Conservation (phyloP, 768 basidiomycete genomes). For the Plicaturopsis crispa region DNA sequence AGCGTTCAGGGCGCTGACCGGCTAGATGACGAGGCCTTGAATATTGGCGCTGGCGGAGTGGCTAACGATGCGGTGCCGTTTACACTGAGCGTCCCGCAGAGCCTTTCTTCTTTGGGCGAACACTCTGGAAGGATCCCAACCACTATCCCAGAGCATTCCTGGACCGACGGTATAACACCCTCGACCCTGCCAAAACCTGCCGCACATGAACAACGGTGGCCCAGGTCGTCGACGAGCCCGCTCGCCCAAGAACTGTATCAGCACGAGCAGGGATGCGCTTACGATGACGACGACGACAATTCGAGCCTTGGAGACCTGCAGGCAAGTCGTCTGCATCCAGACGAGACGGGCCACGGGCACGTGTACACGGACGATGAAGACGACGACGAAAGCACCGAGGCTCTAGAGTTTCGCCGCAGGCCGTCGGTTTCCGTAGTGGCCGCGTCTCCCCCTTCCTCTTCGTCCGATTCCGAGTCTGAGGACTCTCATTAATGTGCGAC, state of each 20-base stretch:
- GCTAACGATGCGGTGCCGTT: conserved; percentile 18
- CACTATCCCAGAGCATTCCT: conserved; percentile 9
- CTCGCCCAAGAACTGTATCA: too few relatives aligned
- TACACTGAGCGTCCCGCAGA: too few relatives aligned
- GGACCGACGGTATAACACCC: too few relatives aligned
- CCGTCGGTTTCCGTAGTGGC: conserved; percentile 21
- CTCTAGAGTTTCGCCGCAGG: conserved; percentile 10
- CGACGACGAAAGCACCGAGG: neutral
- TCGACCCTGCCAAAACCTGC: too few relatives aligned
- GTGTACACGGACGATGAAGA: too few relatives aligned
- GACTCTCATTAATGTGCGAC: too few relatives aligned
- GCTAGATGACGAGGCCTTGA: conserved; percentile 43
- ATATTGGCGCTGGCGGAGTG: conserved; percentile 45
- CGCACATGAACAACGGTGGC: conserved; percentile 7
- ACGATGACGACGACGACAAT: too few relatives aligned
- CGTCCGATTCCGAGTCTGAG: too few relatives aligned
- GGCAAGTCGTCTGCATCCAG: too few relatives aligned
- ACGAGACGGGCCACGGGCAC: too few relatives aligned
- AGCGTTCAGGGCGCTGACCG: conserved; percentile 39
- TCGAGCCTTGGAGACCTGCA: too few relatives aligned
- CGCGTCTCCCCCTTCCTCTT: conserved; percentile 17
- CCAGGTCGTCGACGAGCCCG: conserved; percentile 4
- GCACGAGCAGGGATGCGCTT: too few relatives aligned
- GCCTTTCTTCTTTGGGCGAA: conserved; percentile 2
- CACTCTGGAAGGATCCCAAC: conserved; percentile 9